phyloP scores from a whole-genome alignment of 1,139 yeast genomes.

The Geotrichum siamense region DNA sequence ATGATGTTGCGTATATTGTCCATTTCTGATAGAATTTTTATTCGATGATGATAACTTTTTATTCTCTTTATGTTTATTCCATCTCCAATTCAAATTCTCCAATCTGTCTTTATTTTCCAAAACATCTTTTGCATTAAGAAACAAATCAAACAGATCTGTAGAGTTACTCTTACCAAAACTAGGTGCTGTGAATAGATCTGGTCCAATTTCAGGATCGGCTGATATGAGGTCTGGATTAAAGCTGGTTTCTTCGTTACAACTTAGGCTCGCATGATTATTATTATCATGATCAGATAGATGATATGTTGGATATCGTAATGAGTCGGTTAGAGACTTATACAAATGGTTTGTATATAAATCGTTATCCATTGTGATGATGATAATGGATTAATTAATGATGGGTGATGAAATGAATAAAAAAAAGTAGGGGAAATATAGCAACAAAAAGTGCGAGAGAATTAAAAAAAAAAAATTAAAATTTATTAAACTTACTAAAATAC shows the following conservation, averaged over 20 bases:
- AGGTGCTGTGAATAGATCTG: constrained; percentile 15
- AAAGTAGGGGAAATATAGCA: not conserved
- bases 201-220: constrained; percentile 13
- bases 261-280: not conserved
- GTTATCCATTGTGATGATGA: constrained; percentile 3
- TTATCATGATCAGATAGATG: not conserved
- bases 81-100: constrained; percentile 22
- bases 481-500: not conserved
- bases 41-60: not conserved
- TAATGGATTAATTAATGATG: too few relatives aligned
- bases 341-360: constrained; percentile 1
- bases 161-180: constrained; percentile 13
- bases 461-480: not conserved
- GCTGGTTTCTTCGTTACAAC: not conserved
- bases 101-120: constrained; percentile 22
- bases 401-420: not conserved
- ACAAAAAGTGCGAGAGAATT: not conserved
- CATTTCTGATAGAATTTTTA: not conserved
- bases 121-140: constrained; percentile 26
- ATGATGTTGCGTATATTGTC: not conserved
- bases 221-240: constrained; percentile 12
- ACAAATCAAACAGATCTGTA: constrained; percentile 24
- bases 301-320: constrained; percentile 1
- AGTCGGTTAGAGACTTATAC: constrained; percentile 1
- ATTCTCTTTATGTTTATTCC: constrained; percentile 2